A percentile compares a stretch with the other conserved stretches of the same genome.
Conservation (phyloP, 139 green algal genomes). For the Volvox africanus region DNA sequence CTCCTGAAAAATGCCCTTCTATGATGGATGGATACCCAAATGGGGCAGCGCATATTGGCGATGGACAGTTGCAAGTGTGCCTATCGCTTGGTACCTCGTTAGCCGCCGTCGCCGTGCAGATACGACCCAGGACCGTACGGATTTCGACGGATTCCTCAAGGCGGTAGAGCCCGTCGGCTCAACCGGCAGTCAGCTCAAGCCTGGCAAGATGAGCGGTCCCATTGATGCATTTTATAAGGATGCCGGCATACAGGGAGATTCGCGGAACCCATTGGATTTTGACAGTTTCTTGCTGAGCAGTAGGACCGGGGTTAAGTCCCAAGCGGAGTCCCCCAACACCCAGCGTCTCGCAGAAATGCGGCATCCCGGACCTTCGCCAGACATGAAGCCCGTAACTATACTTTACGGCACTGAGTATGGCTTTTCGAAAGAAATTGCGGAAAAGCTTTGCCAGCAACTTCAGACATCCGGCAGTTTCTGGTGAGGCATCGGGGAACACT, state of each 20-base stretch:
- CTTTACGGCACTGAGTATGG: constrained; percentile 93
- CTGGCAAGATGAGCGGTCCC: not conserved
- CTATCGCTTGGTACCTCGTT: constrained; percentile 21
- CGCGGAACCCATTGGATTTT: constrained; percentile 55
- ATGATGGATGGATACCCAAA: not conserved
- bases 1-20: not conserved
- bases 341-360: not conserved
- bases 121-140: constrained; percentile 27
- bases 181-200: constrained; percentile 34
- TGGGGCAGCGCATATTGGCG: constrained; percentile 18
- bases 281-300: constrained; percentile 52
- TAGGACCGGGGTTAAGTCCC: not conserved
- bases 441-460: constrained; percentile 72
- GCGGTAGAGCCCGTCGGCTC: constrained; percentile 7
- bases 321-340: not conserved
- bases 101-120: not conserved
- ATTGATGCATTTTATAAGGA: constrained; percentile 46
- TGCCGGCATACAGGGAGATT: constrained; percentile 36
- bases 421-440: constrained; percentile 89
- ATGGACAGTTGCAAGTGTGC: constrained; percentile 31
- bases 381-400: constrained; percentile 72
- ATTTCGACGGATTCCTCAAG: constrained; percentile 62
- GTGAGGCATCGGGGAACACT: constrained; percentile 32
- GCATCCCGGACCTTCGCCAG: not conserved
- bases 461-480: constrained; percentile 54